Evolutionary conservation across 2,329 filamentous ascomycete species (phyloP), one percentile per base, ranked within the genome.

Genomic region (Colletotrichum incanum): DNA sequence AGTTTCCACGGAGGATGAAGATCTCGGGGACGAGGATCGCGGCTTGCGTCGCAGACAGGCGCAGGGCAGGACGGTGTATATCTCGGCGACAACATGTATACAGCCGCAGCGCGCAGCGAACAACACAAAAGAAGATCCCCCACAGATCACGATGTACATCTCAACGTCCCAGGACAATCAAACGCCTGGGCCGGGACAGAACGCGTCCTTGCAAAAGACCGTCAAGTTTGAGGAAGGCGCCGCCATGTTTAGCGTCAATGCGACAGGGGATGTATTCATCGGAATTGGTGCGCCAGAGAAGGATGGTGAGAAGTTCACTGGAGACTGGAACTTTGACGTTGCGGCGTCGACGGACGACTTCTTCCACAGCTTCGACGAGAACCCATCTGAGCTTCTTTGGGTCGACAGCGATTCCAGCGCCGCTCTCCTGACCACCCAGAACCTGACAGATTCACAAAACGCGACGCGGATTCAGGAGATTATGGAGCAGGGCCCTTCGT

Each of bases 21-120:
- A 69, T 16, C 47, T 58, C 1, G 75, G 77, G 7, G 75, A 67
- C 41, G 75, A 75, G 39, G n/a, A 45, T 26, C 56, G 34, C 26
- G 70, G 60, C 60, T 47, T 79, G 39, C 65, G 50, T 34, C 77
- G 74, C 31, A 77, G 80, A 65, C 75, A 78, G 69, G 37, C 66
- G 12, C 74, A 82, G 31, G 81, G 81, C 20, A 85, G 82, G 52
- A 89, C 83, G 1, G 85, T 98, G 3, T 98, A 93, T 80, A 87
- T 99, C 65, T 95, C 95, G 2, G 91, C 95, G 54, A 98, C 95
- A 75, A 95, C 94, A 1, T 99, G 96, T 81, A 82, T 90, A 34
- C 94, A 97, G 77, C 96, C 96, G 16, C 79, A 82, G 26, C 85
- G 87, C 50, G 89, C 82, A 11, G 84, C 84, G 2, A 82, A 84